Evolutionary conservation across 768 basidiomycete species (phyloP).

Genomic region (Rossbeevera mucosa): DNA sequence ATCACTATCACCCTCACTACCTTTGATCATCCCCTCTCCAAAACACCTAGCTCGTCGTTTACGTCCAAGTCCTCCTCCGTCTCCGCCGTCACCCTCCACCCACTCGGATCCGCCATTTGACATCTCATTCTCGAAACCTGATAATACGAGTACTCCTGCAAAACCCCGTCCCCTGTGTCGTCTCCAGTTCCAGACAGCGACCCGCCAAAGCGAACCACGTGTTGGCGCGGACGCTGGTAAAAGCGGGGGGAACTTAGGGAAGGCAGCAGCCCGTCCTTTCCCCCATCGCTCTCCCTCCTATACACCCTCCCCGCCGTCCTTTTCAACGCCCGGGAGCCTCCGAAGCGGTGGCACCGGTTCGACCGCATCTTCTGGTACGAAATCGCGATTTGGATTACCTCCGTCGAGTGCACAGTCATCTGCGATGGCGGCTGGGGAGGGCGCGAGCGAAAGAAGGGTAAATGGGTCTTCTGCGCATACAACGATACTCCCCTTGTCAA

Average conservation of each 20-base stretch:
- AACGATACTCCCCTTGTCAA: background rate
- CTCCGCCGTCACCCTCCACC: slow-evolving; percentile 5
- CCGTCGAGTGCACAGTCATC: background rate
- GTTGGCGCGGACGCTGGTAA: background rate
- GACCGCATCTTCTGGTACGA: background rate
- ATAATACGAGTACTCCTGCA: slow-evolving; percentile 28
- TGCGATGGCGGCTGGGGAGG: background rate
- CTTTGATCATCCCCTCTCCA: background rate
- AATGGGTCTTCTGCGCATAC: background rate
- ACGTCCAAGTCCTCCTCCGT: background rate
- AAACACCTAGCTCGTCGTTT: background rate
- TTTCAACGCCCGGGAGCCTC: slow-evolving; percentile 1
- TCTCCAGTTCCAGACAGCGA: background rate
- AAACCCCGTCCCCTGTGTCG: slow-evolving; percentile 16
- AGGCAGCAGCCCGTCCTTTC: background rate
- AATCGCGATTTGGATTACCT: background rate
- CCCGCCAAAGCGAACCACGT: background rate
- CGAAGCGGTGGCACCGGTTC: background rate
- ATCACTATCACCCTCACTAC: background rate
- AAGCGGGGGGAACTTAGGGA: background rate
- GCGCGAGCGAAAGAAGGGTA: background rate
- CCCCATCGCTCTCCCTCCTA: slow-evolving; percentile 13
- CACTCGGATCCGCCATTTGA: slow-evolving; percentile 18
- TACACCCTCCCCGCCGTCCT: slow-evolving; percentile 17
- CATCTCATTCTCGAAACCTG: slow-evolving; percentile 21